Conservation (phyloP, 2,329 filamentous ascomycete species). For the Exophiala mesophila region DNA sequence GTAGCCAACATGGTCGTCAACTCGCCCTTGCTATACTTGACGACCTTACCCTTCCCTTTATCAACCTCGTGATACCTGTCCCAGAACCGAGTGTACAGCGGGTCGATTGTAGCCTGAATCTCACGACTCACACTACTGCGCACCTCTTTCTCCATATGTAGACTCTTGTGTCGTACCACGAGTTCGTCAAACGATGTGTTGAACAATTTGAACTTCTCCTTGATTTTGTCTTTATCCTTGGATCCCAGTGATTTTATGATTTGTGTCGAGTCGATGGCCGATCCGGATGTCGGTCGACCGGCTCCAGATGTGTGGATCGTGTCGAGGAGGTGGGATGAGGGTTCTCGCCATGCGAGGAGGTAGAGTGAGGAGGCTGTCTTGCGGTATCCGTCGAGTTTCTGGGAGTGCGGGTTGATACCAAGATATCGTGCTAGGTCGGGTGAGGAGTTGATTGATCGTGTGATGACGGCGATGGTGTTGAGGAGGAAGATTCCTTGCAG, state of each 20-base stretch:
- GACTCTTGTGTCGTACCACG: conserved; percentile 72
- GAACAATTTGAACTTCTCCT: conserved; percentile 90
- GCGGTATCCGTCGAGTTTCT: conserved; percentile 72
- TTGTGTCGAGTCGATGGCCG: conserved; percentile 66
- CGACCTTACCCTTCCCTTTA: conserved; percentile 96
- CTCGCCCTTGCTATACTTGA: conserved; percentile 87
- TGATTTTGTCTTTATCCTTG: conserved; percentile 94
- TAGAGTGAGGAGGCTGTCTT: conserved; percentile 82
- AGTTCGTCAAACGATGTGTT: conserved; percentile 88
- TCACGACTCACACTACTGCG: conserved; percentile 73
- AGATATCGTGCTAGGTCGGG: conserved; percentile 70
- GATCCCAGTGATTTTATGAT: conserved; percentile 78
- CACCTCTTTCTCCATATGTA: conserved; percentile 88
- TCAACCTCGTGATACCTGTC: conserved; percentile 96
- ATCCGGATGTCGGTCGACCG: conserved; percentile 63
- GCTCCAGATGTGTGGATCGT: conserved; percentile 76
- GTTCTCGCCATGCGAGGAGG: conserved; percentile 81
- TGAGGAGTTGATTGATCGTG: conserved; percentile 73
- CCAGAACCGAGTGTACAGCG: conserved; percentile 91
- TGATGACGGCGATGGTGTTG: conserved; percentile 78
- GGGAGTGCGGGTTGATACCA: conserved; percentile 54
- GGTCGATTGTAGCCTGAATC: conserved; percentile 86
- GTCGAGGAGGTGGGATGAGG: conserved; percentile 78
- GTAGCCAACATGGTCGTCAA: conserved; percentile 60
- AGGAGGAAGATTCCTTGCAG: conserved; percentile 83